phyloP scores from a whole-genome alignment of 2,329 filamentous ascomycete genomes.

The Aspergillus transmontanensis region DNA sequence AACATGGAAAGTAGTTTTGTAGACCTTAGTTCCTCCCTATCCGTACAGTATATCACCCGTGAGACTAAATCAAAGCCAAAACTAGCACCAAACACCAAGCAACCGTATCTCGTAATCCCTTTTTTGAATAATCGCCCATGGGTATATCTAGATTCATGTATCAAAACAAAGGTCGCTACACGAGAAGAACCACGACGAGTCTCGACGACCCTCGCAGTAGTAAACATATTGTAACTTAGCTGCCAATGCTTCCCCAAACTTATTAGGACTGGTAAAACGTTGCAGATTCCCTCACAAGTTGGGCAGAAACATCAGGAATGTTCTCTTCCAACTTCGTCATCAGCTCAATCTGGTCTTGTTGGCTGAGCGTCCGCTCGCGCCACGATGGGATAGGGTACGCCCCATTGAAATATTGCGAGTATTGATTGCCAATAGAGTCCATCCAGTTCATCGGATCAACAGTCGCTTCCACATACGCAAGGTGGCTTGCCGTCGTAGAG shows the following conservation, averaged over 20 bases:
- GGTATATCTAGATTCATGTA: conserved; percentile 14
- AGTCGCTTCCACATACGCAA: conserved; percentile 37
- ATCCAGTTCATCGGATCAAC: conserved; percentile 47
- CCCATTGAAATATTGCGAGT: conserved; percentile 51
- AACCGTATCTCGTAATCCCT: conserved; percentile 2
- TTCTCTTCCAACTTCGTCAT: conserved; percentile 74
- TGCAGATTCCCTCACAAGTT: conserved; percentile 42
- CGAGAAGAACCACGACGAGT: not conserved
- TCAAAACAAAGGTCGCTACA: conserved; percentile 2
- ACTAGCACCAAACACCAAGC: conserved; percentile 13
- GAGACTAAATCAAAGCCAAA: not conserved
- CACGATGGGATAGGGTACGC: conserved; percentile 49
- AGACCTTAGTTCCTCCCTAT: not conserved
- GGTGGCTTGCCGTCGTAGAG: conserved; percentile 38
- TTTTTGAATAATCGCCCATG: conserved; percentile 9
- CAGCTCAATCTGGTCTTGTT: conserved; percentile 79
- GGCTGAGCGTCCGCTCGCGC: conserved; percentile 69
- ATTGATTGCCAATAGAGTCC: conserved; percentile 48
- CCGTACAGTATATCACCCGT: not conserved
- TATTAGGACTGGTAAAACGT: conserved; percentile 44
- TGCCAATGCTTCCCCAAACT: not conserved
- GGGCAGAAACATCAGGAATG: conserved; percentile 48
- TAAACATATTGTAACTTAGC: not conserved
- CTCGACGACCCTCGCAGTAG: not conserved
- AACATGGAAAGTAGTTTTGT: not conserved